These are phyloP conservation scores for Taphrina populina DNA, from an alignment of 1,139 yeast genomes.

Conservation along the genomic window DNA sequence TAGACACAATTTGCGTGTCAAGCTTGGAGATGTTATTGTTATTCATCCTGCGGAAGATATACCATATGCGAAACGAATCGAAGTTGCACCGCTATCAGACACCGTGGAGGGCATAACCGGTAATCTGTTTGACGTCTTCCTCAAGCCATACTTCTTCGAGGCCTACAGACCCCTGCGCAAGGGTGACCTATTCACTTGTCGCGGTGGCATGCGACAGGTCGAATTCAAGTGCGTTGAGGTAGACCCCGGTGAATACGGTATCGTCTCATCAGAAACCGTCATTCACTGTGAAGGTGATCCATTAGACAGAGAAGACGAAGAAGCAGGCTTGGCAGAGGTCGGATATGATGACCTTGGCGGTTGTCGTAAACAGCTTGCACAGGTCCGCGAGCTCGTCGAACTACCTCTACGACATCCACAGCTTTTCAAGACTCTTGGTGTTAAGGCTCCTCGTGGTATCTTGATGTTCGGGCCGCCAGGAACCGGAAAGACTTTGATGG, in stretches of 20 bases:
- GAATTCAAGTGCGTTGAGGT: slow-evolving; percentile 98
- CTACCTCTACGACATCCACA: slow-evolving; percentile 96
- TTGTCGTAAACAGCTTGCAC: slow-evolving; percentile 98
- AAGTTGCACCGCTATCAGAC: slow-evolving; percentile 96
- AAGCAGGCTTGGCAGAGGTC: slow-evolving; percentile 89
- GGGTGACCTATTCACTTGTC: slow-evolving; percentile 91
- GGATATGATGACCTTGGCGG: slow-evolving; percentile 99
- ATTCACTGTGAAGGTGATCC: slow-evolving; percentile 99
- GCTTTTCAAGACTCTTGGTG: slow-evolving; percentile 92
- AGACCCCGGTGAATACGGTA: slow-evolving; percentile 95
- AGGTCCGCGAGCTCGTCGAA: slow-evolving; percentile 94
- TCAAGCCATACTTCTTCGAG: slow-evolving; percentile 97
- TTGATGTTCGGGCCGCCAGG: slow-evolving; percentile 99
- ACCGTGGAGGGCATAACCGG: slow-evolving; percentile 98
- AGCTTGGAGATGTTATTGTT: slow-evolving; percentile 87
- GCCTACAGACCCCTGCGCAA: slow-evolving; percentile 98
- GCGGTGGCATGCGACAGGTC: slow-evolving; percentile 99
- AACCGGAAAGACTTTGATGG: slow-evolving; percentile 99
- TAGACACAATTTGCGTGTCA: slow-evolving; percentile 88
- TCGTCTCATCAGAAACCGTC: slow-evolving; percentile 96
- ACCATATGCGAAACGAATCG: slow-evolving; percentile 76
- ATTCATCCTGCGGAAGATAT: slow-evolving; percentile 97
- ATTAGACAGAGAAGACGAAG: slow-evolving; percentile 97
- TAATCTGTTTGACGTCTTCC: slow-evolving; percentile 90
- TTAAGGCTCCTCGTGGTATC: slow-evolving; percentile 95